Conservation (phyloP, 441 rosid genomes). For the California macrophylla region DNA sequence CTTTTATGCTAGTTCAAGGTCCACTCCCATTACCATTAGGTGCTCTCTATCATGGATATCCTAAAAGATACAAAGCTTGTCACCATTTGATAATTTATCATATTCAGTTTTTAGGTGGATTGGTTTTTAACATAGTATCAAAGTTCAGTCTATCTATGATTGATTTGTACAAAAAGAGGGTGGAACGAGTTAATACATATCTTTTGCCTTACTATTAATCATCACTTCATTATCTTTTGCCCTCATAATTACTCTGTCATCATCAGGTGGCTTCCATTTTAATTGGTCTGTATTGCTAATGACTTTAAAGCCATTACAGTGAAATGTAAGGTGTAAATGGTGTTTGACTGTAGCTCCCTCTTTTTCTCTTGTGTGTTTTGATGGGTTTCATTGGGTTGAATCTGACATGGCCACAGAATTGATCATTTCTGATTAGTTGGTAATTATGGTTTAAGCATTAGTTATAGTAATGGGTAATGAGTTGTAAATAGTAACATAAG, state of each 20-base stretch:
- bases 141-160: neutral
- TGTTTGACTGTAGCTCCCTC: too few species aligned
- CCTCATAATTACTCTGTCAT: constrained; percentile 19
- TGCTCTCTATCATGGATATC: constrained; percentile 12
- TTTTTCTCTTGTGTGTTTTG: too few species aligned
- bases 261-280: constrained; percentile 9
- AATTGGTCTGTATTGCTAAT: constrained; percentile 8
- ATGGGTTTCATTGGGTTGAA: too few species aligned
- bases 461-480: neutral
- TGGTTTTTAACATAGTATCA: too few species aligned
- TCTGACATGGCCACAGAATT: neutral
- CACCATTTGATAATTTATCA: neutral
- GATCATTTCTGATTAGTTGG: neutral
- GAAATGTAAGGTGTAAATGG: too few species aligned
- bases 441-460: neutral
- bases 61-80: too few species aligned
- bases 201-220: too few species aligned
- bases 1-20: constrained; percentile 12
- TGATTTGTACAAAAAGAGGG: too few species aligned
- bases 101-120: neutral
- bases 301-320: constrained; percentile 13
- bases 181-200: too few species aligned
- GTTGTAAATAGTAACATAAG: neutral
- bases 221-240: too few species aligned
- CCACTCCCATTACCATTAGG: neutral